Percentiles rank a stretch among this genome's conserved stretches.
Conservation (phyloP, 1,284 basidiomycete genomes). For the Ceratobasidium papillatum region DNA sequence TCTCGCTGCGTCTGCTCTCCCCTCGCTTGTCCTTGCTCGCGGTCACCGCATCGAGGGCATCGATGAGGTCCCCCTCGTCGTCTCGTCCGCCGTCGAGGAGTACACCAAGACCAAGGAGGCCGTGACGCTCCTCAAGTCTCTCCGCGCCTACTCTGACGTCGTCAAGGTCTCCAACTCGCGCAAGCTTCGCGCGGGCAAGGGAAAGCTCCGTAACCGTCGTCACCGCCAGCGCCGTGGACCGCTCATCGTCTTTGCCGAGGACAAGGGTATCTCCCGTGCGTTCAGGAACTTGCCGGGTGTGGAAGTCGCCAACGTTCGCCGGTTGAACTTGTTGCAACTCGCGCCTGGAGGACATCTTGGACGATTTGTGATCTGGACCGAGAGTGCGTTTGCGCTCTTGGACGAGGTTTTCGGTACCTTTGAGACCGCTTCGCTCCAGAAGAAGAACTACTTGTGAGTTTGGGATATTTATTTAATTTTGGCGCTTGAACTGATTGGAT, state of each 20-base stretch:
- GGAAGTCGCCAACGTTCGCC: conserved; percentile 93
- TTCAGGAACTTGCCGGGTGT: conserved; percentile 99
- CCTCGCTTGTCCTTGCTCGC: conserved; percentile 97
- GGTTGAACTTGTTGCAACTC: conserved; percentile 98
- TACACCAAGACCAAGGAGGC: conserved; percentile 98
- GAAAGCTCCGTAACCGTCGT: conserved; percentile 97
- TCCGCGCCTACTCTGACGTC: conserved; percentile 93
- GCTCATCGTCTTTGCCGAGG: conserved; percentile 97
- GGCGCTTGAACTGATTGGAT: neutral
- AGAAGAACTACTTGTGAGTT: conserved; percentile 90
- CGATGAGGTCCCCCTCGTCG: conserved; percentile 95
- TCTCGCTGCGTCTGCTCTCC: conserved; percentile 96
- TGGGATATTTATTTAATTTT: conserved; percentile 37
- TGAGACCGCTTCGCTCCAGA: conserved; percentile 83
- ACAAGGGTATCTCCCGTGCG: conserved; percentile 96
- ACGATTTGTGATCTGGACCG: conserved; percentile 99
- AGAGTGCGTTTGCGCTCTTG: conserved; percentile 90
- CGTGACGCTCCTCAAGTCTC: conserved; percentile 89
- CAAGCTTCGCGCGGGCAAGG: conserved; percentile 96
- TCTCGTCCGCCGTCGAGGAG: conserved; percentile 82
- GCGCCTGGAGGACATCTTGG: conserved; percentile 99
- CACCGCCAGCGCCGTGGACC: conserved; percentile 98
- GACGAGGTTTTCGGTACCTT: conserved; percentile 96
- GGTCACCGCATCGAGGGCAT: conserved; percentile 99
- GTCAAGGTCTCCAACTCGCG: conserved; percentile 97